Evolutionary conservation across 495 filamentous ascomycete species (phyloP).

Genomic region (Pseudoneurospora amorphoporcata): DNA sequence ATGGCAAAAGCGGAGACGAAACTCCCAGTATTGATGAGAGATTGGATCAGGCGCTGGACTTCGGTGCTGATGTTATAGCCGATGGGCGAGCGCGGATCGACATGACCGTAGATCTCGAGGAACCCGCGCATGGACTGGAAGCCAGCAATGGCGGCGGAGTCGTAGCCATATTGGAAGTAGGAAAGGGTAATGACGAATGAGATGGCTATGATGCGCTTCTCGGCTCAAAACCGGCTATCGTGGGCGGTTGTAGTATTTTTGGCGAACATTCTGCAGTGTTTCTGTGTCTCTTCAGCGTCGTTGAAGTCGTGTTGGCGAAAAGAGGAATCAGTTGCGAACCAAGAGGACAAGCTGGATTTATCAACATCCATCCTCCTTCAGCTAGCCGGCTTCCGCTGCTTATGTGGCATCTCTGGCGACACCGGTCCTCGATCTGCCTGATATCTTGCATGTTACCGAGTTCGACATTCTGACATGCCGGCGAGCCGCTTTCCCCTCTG

Average conservation of each 20-base stretch:
- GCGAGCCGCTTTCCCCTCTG: background rate
- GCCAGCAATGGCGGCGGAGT: conserved; percentile 29
- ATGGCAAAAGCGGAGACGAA: conserved; percentile 28
- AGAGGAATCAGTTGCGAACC: background rate
- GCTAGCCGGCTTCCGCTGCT: background rate
- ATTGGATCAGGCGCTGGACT: conserved; percentile 32
- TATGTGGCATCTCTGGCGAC: background rate
- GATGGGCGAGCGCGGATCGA: conserved; percentile 22
- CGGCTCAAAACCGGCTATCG: conserved; percentile 9
- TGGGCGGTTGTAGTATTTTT: background rate
- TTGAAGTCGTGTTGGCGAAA: background rate
- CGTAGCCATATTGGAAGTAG: conserved; percentile 34
- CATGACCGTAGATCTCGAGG: conserved; percentile 35
- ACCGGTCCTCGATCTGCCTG: background rate
- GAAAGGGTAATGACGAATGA: conserved; percentile 21
- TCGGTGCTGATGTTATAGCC: conserved; percentile 25
- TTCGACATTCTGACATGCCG: background rate
- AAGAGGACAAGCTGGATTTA: background rate
- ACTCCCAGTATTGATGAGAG: conserved; percentile 31
- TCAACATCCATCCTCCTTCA: background rate
- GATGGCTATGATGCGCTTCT: conserved; percentile 20
- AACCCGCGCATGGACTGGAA: conserved; percentile 39
- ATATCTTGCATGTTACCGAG: background rate
- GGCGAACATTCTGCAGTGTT: background rate
- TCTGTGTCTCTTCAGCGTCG: background rate